These are phyloP conservation scores for Mycena sanguinolenta DNA, from an alignment of 768 basidiomycete species.

Conservation along the genomic window DNA sequence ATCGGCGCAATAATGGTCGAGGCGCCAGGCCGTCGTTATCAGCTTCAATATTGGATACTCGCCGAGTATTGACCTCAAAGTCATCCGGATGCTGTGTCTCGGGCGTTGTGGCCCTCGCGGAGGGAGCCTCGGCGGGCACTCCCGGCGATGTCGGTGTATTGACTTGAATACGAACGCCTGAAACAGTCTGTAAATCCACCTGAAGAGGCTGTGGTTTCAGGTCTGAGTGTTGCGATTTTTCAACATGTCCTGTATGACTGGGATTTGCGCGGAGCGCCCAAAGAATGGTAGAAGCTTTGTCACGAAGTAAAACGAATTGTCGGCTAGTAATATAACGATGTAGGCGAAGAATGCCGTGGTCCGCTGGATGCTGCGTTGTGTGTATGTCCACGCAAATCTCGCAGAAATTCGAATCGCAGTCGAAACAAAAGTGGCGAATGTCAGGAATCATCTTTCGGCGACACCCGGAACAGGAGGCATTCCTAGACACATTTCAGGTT, in stretches of 20 bases:
- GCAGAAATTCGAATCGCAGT: neutral
- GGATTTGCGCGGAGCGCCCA: neutral
- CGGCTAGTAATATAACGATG: neutral
- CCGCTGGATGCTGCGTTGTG: neutral
- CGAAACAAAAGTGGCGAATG: neutral
- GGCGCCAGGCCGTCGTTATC: too few species aligned
- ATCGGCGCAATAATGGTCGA: neutral
- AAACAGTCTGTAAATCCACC: too few species aligned
- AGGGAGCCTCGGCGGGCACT: too few species aligned
- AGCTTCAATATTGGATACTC: neutral
- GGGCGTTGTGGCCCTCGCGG: too few species aligned
- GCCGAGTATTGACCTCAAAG: neutral
- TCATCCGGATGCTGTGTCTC: neutral
- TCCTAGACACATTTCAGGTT: neutral
- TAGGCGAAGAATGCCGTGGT: neutral
- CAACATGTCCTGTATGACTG: too few species aligned
- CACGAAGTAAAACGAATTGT: neutral
- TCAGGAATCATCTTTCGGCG: neutral
- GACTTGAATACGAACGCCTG: neutral
- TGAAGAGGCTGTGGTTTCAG: too few species aligned
- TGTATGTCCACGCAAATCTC: neutral
- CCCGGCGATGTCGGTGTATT: neutral
- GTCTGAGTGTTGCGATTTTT: too few species aligned
- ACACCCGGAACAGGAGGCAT: neutral
- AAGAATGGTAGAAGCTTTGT: neutral